Evolutionary conservation across 306 rosid genomes (phyloP).

Genomic region (Inga laurina): DNA sequence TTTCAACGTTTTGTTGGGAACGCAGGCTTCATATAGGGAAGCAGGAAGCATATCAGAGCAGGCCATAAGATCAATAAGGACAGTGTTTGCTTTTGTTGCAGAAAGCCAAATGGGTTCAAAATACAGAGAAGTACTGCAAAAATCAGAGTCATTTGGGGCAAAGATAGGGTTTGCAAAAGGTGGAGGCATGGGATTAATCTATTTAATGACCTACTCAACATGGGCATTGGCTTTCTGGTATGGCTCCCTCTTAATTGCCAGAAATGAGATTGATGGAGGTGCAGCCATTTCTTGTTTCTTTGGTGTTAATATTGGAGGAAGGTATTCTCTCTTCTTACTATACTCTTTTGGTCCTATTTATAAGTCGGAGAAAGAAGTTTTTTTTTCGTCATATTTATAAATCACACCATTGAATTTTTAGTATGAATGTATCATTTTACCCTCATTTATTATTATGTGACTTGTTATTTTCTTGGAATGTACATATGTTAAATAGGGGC

Average conservation of each 20-base stretch:
- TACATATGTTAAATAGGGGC: too few species aligned
- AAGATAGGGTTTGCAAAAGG: conserved; percentile 86
- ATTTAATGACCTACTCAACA: conserved; percentile 79
- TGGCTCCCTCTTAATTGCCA: conserved; percentile 62
- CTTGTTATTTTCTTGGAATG: too few species aligned
- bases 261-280: conserved; percentile 67
- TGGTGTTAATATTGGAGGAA: conserved; percentile 88
- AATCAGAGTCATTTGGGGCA: conserved; percentile 64
- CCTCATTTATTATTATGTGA: too few species aligned
- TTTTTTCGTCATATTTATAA: too few species aligned
- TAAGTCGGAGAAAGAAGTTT: too few species aligned
- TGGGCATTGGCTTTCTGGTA: conserved; percentile 98
- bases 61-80: conserved; percentile 77
- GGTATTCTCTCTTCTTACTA: conserved; percentile 46
- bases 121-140: conserved; percentile 53
- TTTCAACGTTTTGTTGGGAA: conserved; percentile 4
- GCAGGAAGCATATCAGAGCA: conserved; percentile 86
- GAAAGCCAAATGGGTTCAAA: conserved; percentile 63
- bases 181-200: conserved; percentile 83
- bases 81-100: conserved; percentile 85
- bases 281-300: conserved; percentile 91
- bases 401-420: too few species aligned
- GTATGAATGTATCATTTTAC: too few species aligned
- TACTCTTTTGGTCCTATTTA: too few species aligned
- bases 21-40: conserved; percentile 69